Percentiles rank a stretch among this genome's conserved stretches.
phyloP scores from a whole-genome alignment of 305 asterid genomes.

The Euphrasia arctica region DNA sequence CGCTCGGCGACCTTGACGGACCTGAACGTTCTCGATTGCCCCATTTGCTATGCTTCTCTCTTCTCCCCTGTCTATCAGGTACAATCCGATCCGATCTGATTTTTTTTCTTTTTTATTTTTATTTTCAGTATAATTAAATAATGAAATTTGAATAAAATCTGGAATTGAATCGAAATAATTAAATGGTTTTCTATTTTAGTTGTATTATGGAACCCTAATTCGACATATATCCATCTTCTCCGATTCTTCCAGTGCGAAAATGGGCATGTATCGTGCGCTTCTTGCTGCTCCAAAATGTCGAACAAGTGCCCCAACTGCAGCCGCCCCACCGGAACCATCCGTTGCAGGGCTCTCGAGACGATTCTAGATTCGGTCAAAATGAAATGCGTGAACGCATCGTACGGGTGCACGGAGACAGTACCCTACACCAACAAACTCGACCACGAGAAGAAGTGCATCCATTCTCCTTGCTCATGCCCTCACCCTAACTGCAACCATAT shows the following conservation, averaged over 20 bases:
- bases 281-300: slow-evolving; percentile 54
- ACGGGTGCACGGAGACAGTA: slow-evolving; percentile 54
- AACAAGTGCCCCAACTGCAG: slow-evolving; percentile 60
- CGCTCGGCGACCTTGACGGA: slow-evolving; percentile 36
- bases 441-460: slow-evolving; percentile 41
- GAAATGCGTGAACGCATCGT: slow-evolving; percentile 41
- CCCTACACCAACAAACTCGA: slow-evolving; percentile 33
- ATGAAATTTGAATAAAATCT: too few relatives aligned
- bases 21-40: slow-evolving; percentile 60
- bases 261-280: slow-evolving; percentile 73
- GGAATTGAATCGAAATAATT: too few relatives aligned
- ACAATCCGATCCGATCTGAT: neutral
- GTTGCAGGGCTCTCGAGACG: slow-evolving; percentile 73
- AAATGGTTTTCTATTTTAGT: too few relatives aligned
- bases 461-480: slow-evolving; percentile 60
- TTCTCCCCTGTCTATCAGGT: slow-evolving; percentile 61
- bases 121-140: neutral
- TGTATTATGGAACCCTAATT: too few relatives aligned
- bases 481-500: slow-evolving; percentile 31
- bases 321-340: slow-evolving; percentile 60
- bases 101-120: neutral
- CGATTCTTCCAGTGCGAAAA: slow-evolving; percentile 42
- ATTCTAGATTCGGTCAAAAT: slow-evolving; percentile 55
- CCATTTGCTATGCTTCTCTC: slow-evolving; percentile 48
- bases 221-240: neutral